These are phyloP conservation scores for Verticillium dahliae DNA, from an alignment of 2,329 filamentous ascomycete genomes.

Conservation along the genomic window DNA sequence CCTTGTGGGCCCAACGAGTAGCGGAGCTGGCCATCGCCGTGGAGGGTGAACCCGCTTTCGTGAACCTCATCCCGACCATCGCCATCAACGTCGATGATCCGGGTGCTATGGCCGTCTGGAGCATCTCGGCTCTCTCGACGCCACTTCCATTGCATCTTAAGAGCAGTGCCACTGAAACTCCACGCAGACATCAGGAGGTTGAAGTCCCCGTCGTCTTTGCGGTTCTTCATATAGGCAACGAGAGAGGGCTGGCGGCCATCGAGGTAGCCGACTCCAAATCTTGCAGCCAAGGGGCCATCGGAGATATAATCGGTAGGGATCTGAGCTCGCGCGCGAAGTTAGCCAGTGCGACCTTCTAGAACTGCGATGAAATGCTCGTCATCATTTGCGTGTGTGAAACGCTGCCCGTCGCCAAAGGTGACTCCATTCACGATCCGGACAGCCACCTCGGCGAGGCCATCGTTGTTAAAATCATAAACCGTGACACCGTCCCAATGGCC, in stretches of 20 bases:
- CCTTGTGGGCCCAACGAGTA: conserved; percentile 12
- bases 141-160: conserved; percentile 15
- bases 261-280: conserved; percentile 13
- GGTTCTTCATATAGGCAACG: conserved; percentile 14
- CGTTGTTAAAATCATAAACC: conserved; percentile 16
- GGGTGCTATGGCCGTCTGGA: conserved; percentile 16
- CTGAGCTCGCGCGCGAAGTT: conserved; percentile 5
- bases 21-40: conserved; percentile 13
- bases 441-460: conserved; percentile 14
- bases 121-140: conserved; percentile 5
- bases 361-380: conserved; percentile 15
- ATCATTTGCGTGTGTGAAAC: conserved; percentile 6
- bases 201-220: conserved; percentile 6
- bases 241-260: conserved; percentile 11
- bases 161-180: conserved; percentile 11
- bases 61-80: conserved; percentile 13
- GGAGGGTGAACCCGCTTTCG: conserved; percentile 16
- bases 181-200: conserved; percentile 10
- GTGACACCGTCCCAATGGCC: conserved; percentile 16
- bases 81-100: conserved; percentile 14
- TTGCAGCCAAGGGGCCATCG: conserved; percentile 9
- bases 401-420: conserved; percentile 12
- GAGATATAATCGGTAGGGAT: conserved; percentile 5
- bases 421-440: conserved; percentile 16
- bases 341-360: conserved; percentile 13